Conservation (phyloP, 768 basidiomycete species). For the Hericium rajendrae region DNA sequence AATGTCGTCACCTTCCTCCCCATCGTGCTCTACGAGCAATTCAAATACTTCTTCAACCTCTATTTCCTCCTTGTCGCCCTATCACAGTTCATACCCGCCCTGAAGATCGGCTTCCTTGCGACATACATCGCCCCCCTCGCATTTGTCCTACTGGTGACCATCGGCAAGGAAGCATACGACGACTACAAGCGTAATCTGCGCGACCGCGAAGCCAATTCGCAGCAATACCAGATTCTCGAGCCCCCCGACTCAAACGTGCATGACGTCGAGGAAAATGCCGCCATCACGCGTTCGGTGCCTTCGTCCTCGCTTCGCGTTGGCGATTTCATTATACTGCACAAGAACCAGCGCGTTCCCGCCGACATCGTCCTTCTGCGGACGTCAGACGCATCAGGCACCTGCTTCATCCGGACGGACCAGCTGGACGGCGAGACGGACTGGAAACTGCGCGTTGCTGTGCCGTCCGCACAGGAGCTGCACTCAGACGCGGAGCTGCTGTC, state of each 20-base stretch:
- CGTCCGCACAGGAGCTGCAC: constrained; percentile 67
- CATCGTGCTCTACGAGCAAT: constrained; percentile 95
- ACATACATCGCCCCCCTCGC: constrained; percentile 96
- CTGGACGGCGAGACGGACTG: constrained; percentile 98
- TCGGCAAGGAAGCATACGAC: constrained; percentile 98
- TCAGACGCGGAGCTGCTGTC: constrained; percentile 44
- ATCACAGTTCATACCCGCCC: constrained; percentile 89
- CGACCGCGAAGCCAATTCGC: constrained; percentile 92
- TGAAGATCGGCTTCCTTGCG: constrained; percentile 92
- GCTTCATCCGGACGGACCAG: constrained; percentile 97
- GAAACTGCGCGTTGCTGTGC: constrained; percentile 89
- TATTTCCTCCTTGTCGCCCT: constrained; percentile 97
- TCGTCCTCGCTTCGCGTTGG: constrained; percentile 86
- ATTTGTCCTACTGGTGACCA: constrained; percentile 89
- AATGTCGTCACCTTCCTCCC: constrained; percentile 95
- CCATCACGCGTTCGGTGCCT: constrained; percentile 64
- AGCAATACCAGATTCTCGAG: constrained; percentile 79
- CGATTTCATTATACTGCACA: constrained; percentile 84
- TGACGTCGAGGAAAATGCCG: constrained; percentile 15
- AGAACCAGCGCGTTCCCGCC: constrained; percentile 95
- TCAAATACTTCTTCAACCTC: constrained; percentile 99
- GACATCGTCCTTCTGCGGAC: constrained; percentile 88
- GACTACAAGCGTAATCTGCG: constrained; percentile 92
- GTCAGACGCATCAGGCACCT: constrained; percentile 82
- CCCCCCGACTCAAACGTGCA: constrained; percentile 21